phyloP scores from a whole-genome alignment of 306 rosid species.

The Styphnolobium japonicum region DNA sequence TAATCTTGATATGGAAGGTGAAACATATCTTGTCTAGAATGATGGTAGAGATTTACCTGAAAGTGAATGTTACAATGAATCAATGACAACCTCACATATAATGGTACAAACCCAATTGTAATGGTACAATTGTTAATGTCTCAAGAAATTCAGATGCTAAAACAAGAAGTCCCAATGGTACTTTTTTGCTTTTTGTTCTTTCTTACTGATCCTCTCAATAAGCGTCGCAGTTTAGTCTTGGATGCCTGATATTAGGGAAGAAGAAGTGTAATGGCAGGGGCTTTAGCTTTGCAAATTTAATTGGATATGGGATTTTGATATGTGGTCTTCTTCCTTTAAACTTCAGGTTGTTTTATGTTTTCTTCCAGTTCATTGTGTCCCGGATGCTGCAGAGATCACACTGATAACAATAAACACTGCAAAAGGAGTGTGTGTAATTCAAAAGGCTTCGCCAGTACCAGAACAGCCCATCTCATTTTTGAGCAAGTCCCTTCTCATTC shows the following conservation, averaged over 20 bases:
- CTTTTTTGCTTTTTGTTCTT: background rate
- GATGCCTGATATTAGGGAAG: background rate
- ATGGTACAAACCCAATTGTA: background rate
- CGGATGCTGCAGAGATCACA: slow-evolving; percentile 15
- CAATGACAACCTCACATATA: background rate
- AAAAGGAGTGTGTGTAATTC: slow-evolving; percentile 22
- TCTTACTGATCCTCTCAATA: background rate
- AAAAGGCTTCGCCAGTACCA: background rate
- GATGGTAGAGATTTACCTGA: slow-evolving; percentile 14
- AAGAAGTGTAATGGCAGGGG: background rate
- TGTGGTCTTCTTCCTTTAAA: background rate
- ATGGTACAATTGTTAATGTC: background rate
- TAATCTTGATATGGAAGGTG: too few species aligned
- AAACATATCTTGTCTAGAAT: slow-evolving; percentile 8
- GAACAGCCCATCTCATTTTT: background rate
- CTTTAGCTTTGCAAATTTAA: background rate
- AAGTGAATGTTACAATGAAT: slow-evolving; percentile 33
- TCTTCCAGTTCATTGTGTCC: slow-evolving; percentile 26
- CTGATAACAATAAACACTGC: slow-evolving; percentile 19
- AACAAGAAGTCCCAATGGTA: slow-evolving; percentile 15
- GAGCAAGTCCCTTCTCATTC: background rate
- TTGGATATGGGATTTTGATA: too few species aligned
- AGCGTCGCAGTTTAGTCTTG: background rate
- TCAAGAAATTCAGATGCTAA: background rate
- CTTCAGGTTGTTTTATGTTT: background rate